Conservation (phyloP, 495 filamentous ascomycete species). For the Penicillium silybi region DNA sequence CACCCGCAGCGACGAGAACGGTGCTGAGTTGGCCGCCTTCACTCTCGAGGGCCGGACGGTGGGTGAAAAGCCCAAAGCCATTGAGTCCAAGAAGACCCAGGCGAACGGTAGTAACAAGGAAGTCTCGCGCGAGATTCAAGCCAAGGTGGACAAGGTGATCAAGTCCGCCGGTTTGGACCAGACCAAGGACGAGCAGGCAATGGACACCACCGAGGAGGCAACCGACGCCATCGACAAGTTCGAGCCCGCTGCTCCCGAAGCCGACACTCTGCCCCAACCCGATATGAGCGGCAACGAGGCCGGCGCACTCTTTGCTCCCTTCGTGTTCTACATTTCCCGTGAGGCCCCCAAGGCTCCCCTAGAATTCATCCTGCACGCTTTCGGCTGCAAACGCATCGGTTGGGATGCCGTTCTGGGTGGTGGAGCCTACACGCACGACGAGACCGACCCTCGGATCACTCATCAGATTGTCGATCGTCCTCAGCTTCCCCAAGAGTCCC, state of each 20-base stretch:
- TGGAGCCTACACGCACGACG: slow-evolving; percentile 85
- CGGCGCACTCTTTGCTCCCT: slow-evolving; percentile 73
- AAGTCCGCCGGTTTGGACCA: slow-evolving; percentile 41
- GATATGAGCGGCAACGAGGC: slow-evolving; percentile 50
- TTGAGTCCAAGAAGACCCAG: slow-evolving; percentile 48
- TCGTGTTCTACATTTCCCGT: slow-evolving; percentile 88
- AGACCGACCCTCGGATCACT: slow-evolving; percentile 82
- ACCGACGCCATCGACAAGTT: slow-evolving; percentile 84
- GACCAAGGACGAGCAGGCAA: slow-evolving; percentile 40
- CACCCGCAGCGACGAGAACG: slow-evolving; percentile 76
- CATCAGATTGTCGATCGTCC: slow-evolving; percentile 95
- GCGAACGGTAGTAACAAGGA: slow-evolving; percentile 42
- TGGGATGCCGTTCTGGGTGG: slow-evolving; percentile 89
- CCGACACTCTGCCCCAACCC: slow-evolving; percentile 84
- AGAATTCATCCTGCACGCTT: slow-evolving; percentile 90
- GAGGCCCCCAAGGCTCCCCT: slow-evolving; percentile 88
- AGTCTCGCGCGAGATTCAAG: slow-evolving; percentile 47
- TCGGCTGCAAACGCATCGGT: slow-evolving; percentile 92
- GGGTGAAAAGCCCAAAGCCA: slow-evolving; percentile 48
- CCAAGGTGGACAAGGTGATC: slow-evolving; percentile 52
- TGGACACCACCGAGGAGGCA: slow-evolving; percentile 41
- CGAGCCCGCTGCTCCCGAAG: slow-evolving; percentile 68
- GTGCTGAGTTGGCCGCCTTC: slow-evolving; percentile 89
- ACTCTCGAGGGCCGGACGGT: slow-evolving; percentile 71
- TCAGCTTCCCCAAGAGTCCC: slow-evolving; percentile 59